phyloP scores from a whole-genome alignment of 768 basidiomycete species.

The Auriculariales sp. region DNA sequence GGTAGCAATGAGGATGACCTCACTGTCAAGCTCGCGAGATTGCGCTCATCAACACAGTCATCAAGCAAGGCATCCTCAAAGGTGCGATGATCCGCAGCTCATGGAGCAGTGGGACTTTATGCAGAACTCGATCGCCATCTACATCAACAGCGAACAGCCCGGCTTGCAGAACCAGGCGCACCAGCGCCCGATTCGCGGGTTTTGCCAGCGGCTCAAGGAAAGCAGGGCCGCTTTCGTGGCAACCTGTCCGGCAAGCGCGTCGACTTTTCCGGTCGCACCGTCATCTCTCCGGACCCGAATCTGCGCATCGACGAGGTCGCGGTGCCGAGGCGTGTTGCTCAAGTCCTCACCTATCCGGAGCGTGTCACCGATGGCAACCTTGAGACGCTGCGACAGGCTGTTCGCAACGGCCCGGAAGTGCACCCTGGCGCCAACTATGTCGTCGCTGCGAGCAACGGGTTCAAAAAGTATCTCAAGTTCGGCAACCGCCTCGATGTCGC shows the following conservation, averaged over 20 bases:
- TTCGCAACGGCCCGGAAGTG: conserved; percentile 76
- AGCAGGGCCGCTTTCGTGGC: conserved; percentile 96
- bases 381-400: conserved; percentile 52
- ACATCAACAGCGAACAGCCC: conserved; percentile 94
- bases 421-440: conserved; percentile 97
- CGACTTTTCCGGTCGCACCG: conserved; percentile 94
- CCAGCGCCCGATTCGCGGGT: conserved; percentile 91
- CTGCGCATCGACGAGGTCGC: conserved; percentile 95
- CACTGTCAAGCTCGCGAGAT: conserved; percentile 97
- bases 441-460: conserved; percentile 55
- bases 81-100: conserved; percentile 77
- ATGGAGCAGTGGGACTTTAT: conserved; percentile 99
- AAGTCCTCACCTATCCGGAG: conserved; percentile 91
- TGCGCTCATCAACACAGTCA: conserved; percentile 82
- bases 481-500: conserved; percentile 72
- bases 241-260: conserved; percentile 98
- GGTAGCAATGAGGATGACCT: conserved; percentile 98
- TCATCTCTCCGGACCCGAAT: conserved; percentile 99
- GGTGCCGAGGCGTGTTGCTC: conserved; percentile 88
- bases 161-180: conserved; percentile 79
- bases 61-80: conserved; percentile 78
- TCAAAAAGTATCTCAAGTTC: conserved; percentile 84
- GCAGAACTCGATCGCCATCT: conserved; percentile 89
- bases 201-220: conserved; percentile 95
- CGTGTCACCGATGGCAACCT: conserved; percentile 89